Evolutionary conservation across 164 flowering plant species (phyloP), one percentile per base, ranked within the genome.

Genomic region (Paratinospora sagittata): DNA sequence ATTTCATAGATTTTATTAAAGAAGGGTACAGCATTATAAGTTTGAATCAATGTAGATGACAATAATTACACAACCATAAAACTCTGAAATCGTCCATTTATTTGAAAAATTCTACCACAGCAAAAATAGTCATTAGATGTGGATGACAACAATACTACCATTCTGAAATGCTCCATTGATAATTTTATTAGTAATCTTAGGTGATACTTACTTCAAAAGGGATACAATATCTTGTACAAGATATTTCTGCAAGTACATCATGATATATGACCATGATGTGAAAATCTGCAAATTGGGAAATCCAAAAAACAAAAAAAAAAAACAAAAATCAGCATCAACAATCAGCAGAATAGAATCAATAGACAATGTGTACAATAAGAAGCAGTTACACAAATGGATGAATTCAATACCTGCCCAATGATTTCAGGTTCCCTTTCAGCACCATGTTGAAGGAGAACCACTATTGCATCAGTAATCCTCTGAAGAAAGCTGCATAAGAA

Each of bases 401-500:
- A 2, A 16, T 55, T 24, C 52, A 65, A 19, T 41, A 92, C 98
- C 97, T 90, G 97, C 78, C 92, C 94, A 75, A 92, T 81, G 63
- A 87, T 83, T 60, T 95, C 99, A 12, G 99, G 92, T 64, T 92
- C 98, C 77, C 84, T 84, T 67, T 92, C 96, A 70, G 88, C 98
- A 68, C 98, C 99, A 81, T 74, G 78, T 79, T 85, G 66, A 62
- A 95, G 92, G n/a, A 95, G 92, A 71, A 68, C 65, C 17, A 77
- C 82, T 27, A 86, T 52, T 24, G 92, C 75, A 74, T 84, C 86
- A 12, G 74, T 77, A 58, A 95, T 67, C 74, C 78, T 82, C 45
- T 75, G 88, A 61, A 95, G 76, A 80, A 89, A 88, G 6, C 99
- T 92, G 84, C 67, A 58, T 74, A 65, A 60, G 16, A 65, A 55